A percentile compares a stretch with the other conserved stretches of the same genome.
phyloP scores from a whole-genome alignment of 2,329 filamentous ascomycete species.

The Helminthosporium solani region DNA sequence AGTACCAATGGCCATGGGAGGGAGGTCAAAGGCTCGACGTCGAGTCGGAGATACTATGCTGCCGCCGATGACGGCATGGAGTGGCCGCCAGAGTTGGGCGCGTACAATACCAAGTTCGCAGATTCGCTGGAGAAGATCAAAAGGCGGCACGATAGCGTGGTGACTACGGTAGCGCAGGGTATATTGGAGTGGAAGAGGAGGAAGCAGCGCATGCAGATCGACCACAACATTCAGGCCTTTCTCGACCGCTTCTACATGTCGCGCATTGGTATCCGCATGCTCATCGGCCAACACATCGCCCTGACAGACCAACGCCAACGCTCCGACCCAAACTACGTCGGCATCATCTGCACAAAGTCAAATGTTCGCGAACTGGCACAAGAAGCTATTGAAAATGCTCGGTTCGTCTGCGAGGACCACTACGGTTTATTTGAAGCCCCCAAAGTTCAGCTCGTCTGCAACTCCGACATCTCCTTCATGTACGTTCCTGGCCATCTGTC shows the following conservation, averaged over 20 bases:
- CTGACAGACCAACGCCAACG: conserved; percentile 90
- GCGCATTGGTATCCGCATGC: conserved; percentile 97
- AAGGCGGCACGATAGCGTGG: conserved; percentile 90
- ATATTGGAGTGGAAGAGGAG: conserved; percentile 98
- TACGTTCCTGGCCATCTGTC: conserved; percentile 98
- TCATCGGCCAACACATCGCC: conserved; percentile 97
- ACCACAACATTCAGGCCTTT: conserved; percentile 95
- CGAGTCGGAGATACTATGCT: conserved; percentile 76
- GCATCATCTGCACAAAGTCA: conserved; percentile 98
- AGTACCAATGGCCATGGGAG: conserved; percentile 52
- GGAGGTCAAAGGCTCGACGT: conserved; percentile 49
- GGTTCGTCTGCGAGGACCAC: conserved; percentile 99
- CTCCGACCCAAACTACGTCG: conserved; percentile 89
- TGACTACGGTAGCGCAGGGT: conserved; percentile 96
- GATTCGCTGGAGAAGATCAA: conserved; percentile 92
- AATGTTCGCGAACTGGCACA: conserved; percentile 93
- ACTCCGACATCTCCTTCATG: conserved; percentile 95
- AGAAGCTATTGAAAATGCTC: conserved; percentile 96
- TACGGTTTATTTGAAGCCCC: conserved; percentile 97
- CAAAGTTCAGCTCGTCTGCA: conserved; percentile 94
- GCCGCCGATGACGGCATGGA: conserved; percentile 83
- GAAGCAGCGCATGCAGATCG: conserved; percentile 96
- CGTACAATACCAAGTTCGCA: conserved; percentile 91
- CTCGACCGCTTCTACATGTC: conserved; percentile 99
- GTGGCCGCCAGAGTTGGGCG: conserved; percentile 91